phyloP scores from a whole-genome alignment of 345 rosid genomes.

The Bruguiera sexangula region DNA sequence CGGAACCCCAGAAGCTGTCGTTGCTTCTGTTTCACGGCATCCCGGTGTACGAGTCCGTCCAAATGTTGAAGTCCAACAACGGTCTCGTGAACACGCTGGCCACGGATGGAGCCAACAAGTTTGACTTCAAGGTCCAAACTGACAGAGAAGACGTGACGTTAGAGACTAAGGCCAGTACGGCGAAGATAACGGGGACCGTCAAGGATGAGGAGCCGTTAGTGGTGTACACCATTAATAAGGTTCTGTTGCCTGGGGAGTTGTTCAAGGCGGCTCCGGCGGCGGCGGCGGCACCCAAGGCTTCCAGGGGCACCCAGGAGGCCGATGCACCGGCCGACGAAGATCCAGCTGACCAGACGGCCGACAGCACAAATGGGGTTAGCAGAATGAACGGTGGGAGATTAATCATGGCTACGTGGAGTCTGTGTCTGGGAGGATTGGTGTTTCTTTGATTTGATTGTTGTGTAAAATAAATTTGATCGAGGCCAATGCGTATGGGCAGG shows the following conservation, averaged over 20 bases:
- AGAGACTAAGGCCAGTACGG: slow-evolving; percentile 27
- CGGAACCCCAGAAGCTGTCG: slow-evolving; percentile 17
- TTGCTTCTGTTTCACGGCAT: slow-evolving; percentile 27
- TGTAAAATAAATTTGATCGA: not conserved
- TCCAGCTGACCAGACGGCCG: slow-evolving; percentile 22
- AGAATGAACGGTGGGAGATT: slow-evolving; percentile 35
- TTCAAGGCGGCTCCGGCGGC: slow-evolving; percentile 18
- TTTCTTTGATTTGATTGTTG: slow-evolving; percentile 1
- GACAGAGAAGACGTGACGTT: slow-evolving; percentile 27
- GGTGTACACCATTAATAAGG: slow-evolving; percentile 25
- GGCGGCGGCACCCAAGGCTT: slow-evolving; percentile 20
- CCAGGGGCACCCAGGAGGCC: slow-evolving; percentile 14
- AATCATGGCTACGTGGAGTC: slow-evolving; percentile 32
- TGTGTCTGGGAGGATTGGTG: slow-evolving; percentile 38
- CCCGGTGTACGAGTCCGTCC: slow-evolving; percentile 28
- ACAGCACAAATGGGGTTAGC: slow-evolving; percentile 13
- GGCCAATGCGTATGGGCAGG: not conserved
- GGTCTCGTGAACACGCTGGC: slow-evolving; percentile 30
- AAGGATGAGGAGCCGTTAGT: slow-evolving; percentile 34
- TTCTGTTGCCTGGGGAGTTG: slow-evolving; percentile 24
- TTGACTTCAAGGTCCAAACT: slow-evolving; percentile 27
- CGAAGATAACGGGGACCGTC: slow-evolving; percentile 25
- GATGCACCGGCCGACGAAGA: slow-evolving; percentile 19
- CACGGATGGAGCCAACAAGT: slow-evolving; percentile 30
- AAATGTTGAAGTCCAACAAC: slow-evolving; percentile 27